A percentile compares a stretch with the other conserved stretches of the same genome.
Evolutionary conservation across 305 asterid genomes (phyloP).

Genomic region (Rubia tinctorum): DNA sequence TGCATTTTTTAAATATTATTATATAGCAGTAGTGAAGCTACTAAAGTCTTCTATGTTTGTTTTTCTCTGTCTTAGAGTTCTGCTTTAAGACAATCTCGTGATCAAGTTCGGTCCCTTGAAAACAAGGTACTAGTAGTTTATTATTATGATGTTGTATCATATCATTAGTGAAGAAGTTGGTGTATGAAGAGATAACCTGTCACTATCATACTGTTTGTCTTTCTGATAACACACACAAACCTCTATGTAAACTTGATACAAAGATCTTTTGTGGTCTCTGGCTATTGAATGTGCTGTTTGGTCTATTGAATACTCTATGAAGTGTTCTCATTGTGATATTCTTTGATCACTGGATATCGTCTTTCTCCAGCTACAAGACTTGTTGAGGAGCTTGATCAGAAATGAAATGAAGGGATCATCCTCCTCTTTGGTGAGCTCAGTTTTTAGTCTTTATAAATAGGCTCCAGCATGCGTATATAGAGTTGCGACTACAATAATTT

Average conservation of each 20-base stretch:
- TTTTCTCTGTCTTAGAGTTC: constrained; percentile 59
- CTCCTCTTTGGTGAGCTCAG: constrained; percentile 50
- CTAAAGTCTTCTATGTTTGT: not conserved
- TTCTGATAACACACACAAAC: not conserved
- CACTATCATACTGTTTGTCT: not conserved
- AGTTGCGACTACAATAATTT: not conserved
- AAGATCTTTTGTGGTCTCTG: not conserved
- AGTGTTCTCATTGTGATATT: not conserved
- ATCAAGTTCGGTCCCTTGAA: constrained; percentile 67
- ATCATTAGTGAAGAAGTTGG: constrained; percentile 1
- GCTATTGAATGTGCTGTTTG: not conserved
- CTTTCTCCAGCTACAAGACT: constrained; percentile 59
- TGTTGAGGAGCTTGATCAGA: constrained; percentile 79
- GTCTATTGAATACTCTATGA: not conserved
- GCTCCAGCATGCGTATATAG: not conserved
- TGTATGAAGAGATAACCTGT: not conserved
- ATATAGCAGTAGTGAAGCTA: not conserved
- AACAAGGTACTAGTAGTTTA: constrained; percentile 54
- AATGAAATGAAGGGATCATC: constrained; percentile 55
- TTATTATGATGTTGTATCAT: constrained; percentile 2
- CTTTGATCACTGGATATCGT: constrained; percentile 20
- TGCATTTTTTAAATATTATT: not conserved
- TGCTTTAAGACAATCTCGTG: constrained; percentile 72
- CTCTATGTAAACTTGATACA: not conserved
- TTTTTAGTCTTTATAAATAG: not conserved